phyloP scores from a whole-genome alignment of 2,329 filamentous ascomycete species.

The Pezicula carpinea region DNA sequence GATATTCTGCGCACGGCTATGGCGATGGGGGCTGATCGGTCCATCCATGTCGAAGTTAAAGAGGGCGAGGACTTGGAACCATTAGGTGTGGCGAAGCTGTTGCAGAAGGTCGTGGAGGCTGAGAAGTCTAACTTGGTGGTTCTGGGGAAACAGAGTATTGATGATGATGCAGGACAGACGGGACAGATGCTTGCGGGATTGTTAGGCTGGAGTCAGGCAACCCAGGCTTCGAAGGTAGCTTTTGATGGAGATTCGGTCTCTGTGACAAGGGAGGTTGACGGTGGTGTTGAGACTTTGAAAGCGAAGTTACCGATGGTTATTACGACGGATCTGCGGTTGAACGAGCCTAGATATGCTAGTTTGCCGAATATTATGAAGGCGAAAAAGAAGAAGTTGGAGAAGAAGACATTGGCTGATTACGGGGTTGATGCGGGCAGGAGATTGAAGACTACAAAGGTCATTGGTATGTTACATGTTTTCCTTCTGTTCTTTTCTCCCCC shows the following conservation, averaged over 20 bases:
- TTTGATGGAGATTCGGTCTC: constrained; percentile 65
- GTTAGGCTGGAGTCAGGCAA: constrained; percentile 90
- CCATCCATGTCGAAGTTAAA: constrained; percentile 77
- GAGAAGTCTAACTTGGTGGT: constrained; percentile 90
- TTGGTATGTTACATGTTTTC: constrained; percentile 48
- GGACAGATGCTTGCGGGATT: constrained; percentile 96
- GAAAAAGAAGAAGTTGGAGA: constrained; percentile 98
- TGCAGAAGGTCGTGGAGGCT: constrained; percentile 72
- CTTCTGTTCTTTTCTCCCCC: not conserved
- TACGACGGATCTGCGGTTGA: constrained; percentile 90
- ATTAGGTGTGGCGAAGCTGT: constrained; percentile 84
- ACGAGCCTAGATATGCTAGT: constrained; percentile 91
- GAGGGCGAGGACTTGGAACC: constrained; percentile 80
- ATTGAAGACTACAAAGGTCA: constrained; percentile 87
- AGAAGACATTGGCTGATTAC: constrained; percentile 81
- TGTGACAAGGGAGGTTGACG: constrained; percentile 91
- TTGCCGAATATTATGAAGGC: constrained; percentile 99
- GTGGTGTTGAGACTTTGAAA: constrained; percentile 84
- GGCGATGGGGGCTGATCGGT: constrained; percentile 97
- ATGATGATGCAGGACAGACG: constrained; percentile 92
- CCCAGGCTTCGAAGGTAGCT: constrained; percentile 81
- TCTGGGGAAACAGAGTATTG: constrained; percentile 96
- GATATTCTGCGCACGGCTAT: constrained; percentile 93
- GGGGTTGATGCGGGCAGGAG: constrained; percentile 70
- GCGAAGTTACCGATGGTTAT: constrained; percentile 88